Evolutionary conservation across 768 basidiomycete species (phyloP), one percentile per base, ranked within the genome.

Genomic region (Hypsizygus marmoreus): DNA sequence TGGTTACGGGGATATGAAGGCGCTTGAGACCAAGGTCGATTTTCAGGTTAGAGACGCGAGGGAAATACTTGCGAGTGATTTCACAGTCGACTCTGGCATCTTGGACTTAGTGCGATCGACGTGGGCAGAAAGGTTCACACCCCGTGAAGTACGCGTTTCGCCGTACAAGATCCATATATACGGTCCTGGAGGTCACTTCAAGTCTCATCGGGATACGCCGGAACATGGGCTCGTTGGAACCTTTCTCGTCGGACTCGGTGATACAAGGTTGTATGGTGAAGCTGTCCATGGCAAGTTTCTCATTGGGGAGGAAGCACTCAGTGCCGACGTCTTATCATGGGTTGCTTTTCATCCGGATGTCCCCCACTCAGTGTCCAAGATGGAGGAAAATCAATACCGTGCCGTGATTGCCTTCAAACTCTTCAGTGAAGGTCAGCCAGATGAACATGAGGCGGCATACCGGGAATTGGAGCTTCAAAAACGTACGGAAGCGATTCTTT

Each of bases 81-180:
- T 51, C 12, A 22, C 13, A 3, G 45, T 51, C 16, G 28, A 35
- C 9, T 36, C 14, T 6, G n/a, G 29, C 5, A 36, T 51, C 25
- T n/a, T 51, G 6, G 45, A 47, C 4, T 7, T 4, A 3, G 40
- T 47, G 5, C 25, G n/a, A 1, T 16, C 33, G 4, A 43, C 13
- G 6, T 47, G 45, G 40, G 25, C 52, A 0, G 23, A 45, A 28
- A 16, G 49, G 24, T 65, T 65, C 44, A 39, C 50, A 14, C 55
- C 60, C 6, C 26, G 47, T 3, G n/a, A 45, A 1, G 58, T 68
- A 16, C 58, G 57, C 38, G 61, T 57, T 16, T 54, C 57, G 31
- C 60, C 62, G 2, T 66, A 68, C 55, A 65, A 66, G 49, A 63
- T 66, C n/a, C 58, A 65, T 34, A 24, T 67, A 0, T 64, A 65